A percentile compares a stretch with the other conserved stretches of the same genome.
These are phyloP conservation scores for Penstemon newberryi DNA, from an alignment of 257 asterid genomes.

Conservation along the genomic window DNA sequence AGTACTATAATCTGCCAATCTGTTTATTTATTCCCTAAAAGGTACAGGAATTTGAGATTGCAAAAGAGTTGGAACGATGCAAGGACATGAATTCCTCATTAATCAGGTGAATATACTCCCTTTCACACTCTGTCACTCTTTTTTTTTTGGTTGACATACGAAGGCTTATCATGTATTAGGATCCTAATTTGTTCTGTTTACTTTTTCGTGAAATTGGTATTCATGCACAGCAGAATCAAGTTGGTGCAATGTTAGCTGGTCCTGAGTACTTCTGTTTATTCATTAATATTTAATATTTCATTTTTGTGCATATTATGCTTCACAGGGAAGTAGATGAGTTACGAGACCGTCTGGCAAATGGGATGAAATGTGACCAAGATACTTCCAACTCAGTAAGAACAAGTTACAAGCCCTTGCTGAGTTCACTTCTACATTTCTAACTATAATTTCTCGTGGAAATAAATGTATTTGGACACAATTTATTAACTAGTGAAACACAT, in stretches of 20 bases:
- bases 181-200: background rate
- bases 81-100: slow-evolving; percentile 48
- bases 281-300: background rate
- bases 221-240: slow-evolving; percentile 2
- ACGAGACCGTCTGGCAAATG: slow-evolving; percentile 39
- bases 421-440: background rate
- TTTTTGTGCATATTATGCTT: slow-evolving; percentile 18
- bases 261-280: slow-evolving; percentile 3
- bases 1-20: slow-evolving; percentile 6
- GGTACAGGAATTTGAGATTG: slow-evolving; percentile 43
- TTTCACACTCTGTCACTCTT: slow-evolving; percentile 5
- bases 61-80: slow-evolving; percentile 43
- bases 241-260: slow-evolving; percentile 1
- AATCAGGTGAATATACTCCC: slow-evolving; percentile 42
- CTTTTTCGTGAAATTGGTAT: slow-evolving; percentile 12
- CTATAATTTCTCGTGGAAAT: slow-evolving; percentile 9
- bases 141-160: background rate
- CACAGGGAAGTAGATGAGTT: slow-evolving; percentile 54
- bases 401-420: slow-evolving; percentile 19
- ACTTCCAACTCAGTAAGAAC: slow-evolving; percentile 44
- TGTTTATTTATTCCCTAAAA: slow-evolving; percentile 17
- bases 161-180: background rate
- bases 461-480: background rate
- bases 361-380: slow-evolving; percentile 41
- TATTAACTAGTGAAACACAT: slow-evolving; percentile 5